Base-by-base conservation (phyloP, 495 filamentous ascomycete species). In the Glutinoglossum americanum region DNA sequence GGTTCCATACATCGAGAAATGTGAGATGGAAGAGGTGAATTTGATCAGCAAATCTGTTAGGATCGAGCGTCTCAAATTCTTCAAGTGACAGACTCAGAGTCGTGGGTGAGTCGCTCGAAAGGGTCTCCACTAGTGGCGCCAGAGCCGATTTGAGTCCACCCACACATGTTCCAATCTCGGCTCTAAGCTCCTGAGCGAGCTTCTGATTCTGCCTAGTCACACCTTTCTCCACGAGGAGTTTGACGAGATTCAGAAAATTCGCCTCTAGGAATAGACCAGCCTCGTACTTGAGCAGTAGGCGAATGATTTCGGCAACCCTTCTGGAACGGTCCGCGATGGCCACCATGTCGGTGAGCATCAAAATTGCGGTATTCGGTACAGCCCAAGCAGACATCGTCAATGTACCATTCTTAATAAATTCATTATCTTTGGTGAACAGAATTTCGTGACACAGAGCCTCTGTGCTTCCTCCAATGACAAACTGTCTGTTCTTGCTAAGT, bases 391-490 rank as follows among this genome's bases (percentile, higher is more conserved):
- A 58, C 25, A 68, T 56, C 17, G 64, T 61, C 13, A 65, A 58
- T 44, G 62, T 60, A 26, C 64, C 65, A 21, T 55, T 58, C 57
- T 66, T 56, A 32, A 67, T 59, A 54, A 64, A 68, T 39, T 56
- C 54, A 25, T 62, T 45, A 54, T 63, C 61, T 23, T 55, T 56
- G 4, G 65, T 64, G 58, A 68, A 68, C 57, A 68, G 60, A 15
- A 68, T 64, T 45, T 68, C 65, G 55, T 68, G 66, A 26, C 65
- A 67, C 15, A 68, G 58, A 11, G 66, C 66, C 45, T 68, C 66
- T 47, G 67, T 61, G 6, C 65, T 65, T 57, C 66, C 66, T 37
- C 62, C 63, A 41, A 61, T 51, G 19, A 68, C 56, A 17, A 30
- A 47, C 28, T 53, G 23, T 5, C 65, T 64, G 30, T 65, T 49